These are phyloP conservation scores for Cephalotrichum gorgonifer DNA, from an alignment of 2,329 filamentous ascomycete species.

Conservation along the genomic window DNA sequence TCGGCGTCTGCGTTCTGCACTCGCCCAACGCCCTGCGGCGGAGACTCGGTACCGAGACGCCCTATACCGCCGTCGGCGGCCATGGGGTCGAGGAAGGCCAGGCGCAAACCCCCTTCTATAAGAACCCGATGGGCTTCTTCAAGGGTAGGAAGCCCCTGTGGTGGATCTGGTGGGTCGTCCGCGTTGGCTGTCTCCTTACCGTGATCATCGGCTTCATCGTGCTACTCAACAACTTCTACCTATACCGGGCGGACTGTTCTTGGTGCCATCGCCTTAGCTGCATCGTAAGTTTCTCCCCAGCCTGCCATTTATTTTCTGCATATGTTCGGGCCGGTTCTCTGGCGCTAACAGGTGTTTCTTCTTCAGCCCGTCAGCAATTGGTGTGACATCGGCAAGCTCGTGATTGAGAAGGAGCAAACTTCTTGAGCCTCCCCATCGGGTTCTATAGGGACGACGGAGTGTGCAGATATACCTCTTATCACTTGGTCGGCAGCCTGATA, in stretches of 20 bases:
- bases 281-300: conserved; percentile 52
- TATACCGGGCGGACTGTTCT: conserved; percentile 59
- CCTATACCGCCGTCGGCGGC: conserved; percentile 59
- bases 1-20: conserved; percentile 80
- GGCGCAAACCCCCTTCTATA: conserved; percentile 48
- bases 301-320: not conserved
- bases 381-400: conserved; percentile 43
- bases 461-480: not conserved
- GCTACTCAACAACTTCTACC: conserved; percentile 85
- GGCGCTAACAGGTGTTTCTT: conserved; percentile 13
- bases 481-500: not conserved
- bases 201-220: conserved; percentile 79
- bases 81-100: conserved; percentile 35
- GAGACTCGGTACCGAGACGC: conserved; percentile 59
- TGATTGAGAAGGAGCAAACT: conserved; percentile 3
- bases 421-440: too few relatives aligned
- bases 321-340: not conserved
- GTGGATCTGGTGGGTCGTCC: conserved; percentile 95
- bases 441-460: not conserved
- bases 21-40: conserved; percentile 73
- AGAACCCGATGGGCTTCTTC: conserved; percentile 69
- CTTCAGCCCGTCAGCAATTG: conserved; percentile 53
- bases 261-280: conserved; percentile 98
- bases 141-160: conserved; percentile 85
- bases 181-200: conserved; percentile 66